These are phyloP conservation scores for Leccinum rimulosum DNA, from an alignment of 768 basidiomycete genomes.

Conservation along the genomic window DNA sequence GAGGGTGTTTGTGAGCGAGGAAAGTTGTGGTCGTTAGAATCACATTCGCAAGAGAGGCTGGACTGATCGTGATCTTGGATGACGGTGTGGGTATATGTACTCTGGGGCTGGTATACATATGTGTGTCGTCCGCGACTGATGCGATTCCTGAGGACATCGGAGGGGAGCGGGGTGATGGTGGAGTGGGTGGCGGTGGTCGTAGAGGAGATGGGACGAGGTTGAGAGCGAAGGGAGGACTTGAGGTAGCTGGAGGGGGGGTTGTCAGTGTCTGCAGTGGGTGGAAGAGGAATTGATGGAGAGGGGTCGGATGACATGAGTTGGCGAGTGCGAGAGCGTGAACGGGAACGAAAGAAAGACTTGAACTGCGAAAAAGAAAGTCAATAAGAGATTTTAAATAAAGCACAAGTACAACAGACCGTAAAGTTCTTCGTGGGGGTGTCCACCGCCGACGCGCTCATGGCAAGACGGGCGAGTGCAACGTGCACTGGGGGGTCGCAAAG, in stretches of 20 bases:
- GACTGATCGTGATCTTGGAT: slow-evolving; percentile 13
- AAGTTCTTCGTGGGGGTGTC: not conserved
- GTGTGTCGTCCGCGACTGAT: slow-evolving; percentile 14
- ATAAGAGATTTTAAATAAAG: not conserved
- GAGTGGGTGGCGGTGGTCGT: slow-evolving; percentile 61
- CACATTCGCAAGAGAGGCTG: slow-evolving; percentile 9
- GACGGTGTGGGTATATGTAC: slow-evolving; percentile 12
- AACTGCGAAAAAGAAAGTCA: slow-evolving; percentile 38
- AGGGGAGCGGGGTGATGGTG: slow-evolving; percentile 58
- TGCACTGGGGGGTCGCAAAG: not conserved
- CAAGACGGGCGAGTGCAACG: not conserved
- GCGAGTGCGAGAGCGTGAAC: slow-evolving; percentile 53
- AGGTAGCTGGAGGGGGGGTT: slow-evolving; percentile 20
- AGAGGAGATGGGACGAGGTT: slow-evolving; percentile 63
- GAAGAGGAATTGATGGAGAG: not conserved
- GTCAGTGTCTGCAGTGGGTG: slow-evolving; percentile 8
- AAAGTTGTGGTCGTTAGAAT: slow-evolving; percentile 20
- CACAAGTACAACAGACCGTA: not conserved
- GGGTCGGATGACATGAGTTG: slow-evolving; percentile 7
- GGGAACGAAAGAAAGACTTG: slow-evolving; percentile 51
- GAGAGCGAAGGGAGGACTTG: slow-evolving; percentile 45
- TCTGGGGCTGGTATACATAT: slow-evolving; percentile 16
- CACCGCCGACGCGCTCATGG: not conserved
- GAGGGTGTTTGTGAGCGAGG: slow-evolving; percentile 31
- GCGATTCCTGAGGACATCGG: slow-evolving; percentile 34